Conservation (phyloP, 1,284 basidiomycete species). For the Meripilus lineatus region DNA sequence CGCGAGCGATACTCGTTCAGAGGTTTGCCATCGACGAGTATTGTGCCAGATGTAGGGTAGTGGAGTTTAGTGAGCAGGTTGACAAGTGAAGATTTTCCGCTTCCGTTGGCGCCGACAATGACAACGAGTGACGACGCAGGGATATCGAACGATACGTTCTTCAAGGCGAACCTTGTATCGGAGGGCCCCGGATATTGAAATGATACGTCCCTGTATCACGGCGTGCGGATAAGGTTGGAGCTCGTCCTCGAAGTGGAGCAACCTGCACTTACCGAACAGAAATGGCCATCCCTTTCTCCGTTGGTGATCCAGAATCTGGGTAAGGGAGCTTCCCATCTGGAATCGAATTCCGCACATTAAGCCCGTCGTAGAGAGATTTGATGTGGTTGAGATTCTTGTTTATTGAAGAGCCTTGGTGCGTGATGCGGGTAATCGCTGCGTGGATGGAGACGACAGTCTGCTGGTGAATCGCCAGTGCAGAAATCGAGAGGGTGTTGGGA, state of each 20-base stretch:
- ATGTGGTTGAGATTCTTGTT: neutral
- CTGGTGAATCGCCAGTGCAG: too few relatives aligned
- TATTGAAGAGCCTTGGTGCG: neutral
- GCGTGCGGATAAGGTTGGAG: neutral
- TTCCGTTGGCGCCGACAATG: conserved; percentile 68
- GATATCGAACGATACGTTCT: conserved; percentile 60
- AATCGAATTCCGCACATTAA: neutral
- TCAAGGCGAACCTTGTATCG: conserved; percentile 41
- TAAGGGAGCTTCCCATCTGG: neutral
- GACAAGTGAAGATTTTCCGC: conserved; percentile 68
- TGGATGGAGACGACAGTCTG: neutral
- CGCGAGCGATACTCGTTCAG: conserved; percentile 48
- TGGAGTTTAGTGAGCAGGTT: conserved; percentile 65
- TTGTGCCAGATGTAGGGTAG: conserved; percentile 56
- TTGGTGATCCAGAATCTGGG: neutral
- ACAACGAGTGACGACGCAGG: conserved; percentile 38
- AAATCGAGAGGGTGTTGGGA: too few relatives aligned
- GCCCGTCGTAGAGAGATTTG: neutral
- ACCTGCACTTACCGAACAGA: neutral
- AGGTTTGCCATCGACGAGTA: conserved; percentile 53
- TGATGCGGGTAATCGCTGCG: neutral
- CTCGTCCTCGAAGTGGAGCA: neutral
- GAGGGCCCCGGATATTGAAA: conserved; percentile 54
- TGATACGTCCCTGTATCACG: conserved; percentile 46
- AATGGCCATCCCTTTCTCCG: neutral